Conservation (phyloP, 1,139 yeast genomes). For the Yamadazyma atlantica region DNA sequence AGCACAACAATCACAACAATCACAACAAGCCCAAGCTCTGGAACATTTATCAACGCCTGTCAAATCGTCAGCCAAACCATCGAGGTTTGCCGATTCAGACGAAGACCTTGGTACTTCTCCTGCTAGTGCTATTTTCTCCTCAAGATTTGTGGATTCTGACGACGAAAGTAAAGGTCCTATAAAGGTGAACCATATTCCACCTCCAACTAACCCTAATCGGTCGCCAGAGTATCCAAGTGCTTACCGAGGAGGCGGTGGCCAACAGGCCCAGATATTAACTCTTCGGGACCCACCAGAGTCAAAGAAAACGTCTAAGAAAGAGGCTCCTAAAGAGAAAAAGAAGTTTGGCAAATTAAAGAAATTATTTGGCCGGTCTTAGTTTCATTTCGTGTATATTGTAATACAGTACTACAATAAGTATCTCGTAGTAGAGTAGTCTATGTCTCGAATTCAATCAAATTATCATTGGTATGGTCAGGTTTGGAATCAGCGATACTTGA, state of each 20-base stretch:
- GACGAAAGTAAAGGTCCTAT: constrained; percentile 21
- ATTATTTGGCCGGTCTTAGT: constrained; percentile 52
- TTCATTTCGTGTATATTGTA: no score
- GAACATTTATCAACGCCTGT: not conserved
- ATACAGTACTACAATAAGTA: no score
- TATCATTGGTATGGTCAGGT: constrained; percentile 8
- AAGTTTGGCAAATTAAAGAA: constrained; percentile 59
- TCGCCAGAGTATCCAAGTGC: not conserved
- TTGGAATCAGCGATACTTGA: not conserved
- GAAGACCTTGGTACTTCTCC: constrained; percentile 33
- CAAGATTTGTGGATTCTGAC: constrained; percentile 61
- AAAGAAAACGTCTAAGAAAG: constrained; percentile 12
- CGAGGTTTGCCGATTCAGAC: constrained; percentile 59
- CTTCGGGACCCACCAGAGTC: constrained; percentile 11
- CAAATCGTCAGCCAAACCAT: constrained; percentile 14
- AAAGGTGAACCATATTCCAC: constrained; percentile 3
- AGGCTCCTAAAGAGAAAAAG: constrained; percentile 40
- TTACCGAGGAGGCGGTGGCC: not conserved
- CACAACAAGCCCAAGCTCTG: constrained; percentile 6
- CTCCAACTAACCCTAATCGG: constrained; percentile 1
- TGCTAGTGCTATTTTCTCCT: constrained; percentile 23
- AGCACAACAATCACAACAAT: constrained; percentile 6
- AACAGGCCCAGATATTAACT: constrained; percentile 11
- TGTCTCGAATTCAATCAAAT: constrained; percentile 31
- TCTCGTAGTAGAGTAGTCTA: no score